A percentile compares a stretch with the other conserved stretches of the same genome.
Evolutionary conservation across 75 land plant genomes (phyloP).

Genomic region (Selaginella tamariscina): DNA sequence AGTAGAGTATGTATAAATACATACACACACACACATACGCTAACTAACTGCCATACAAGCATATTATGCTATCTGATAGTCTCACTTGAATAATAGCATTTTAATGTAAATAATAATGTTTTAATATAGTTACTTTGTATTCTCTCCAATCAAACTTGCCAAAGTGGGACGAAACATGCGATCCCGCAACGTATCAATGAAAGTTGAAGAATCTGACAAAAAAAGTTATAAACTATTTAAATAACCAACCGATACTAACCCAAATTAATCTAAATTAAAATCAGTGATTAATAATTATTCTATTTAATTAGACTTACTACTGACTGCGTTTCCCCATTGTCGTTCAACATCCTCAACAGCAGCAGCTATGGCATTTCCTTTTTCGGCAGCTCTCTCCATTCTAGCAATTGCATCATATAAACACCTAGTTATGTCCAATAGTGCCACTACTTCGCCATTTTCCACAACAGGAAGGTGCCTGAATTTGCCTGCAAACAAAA

Average conservation of each 20-base stretch:
- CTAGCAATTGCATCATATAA: constrained; percentile 82
- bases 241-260: not conserved
- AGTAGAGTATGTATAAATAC: too few species aligned
- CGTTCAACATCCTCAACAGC: constrained; percentile 87
- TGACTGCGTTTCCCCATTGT: constrained; percentile 50
- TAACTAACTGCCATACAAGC: too few species aligned
- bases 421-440: constrained; percentile 77
- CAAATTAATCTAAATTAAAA: constrained; percentile 11
- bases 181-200: constrained; percentile 69
- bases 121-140: constrained; percentile 32
- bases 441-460: constrained; percentile 79
- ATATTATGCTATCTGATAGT: too few species aligned
- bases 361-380: constrained; percentile 85
- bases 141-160: constrained; percentile 55
- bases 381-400: constrained; percentile 94
- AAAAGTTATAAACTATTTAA: too few species aligned
- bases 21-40: not conserved
- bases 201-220: constrained; percentile 48
- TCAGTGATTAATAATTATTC: not conserved
- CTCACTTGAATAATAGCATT: too few species aligned
- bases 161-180: constrained; percentile 86
- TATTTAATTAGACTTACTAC: constrained; percentile 38
- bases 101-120: too few species aligned
- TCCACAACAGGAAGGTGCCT: constrained; percentile 89
- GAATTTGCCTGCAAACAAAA: constrained; percentile 52